These are phyloP conservation scores for Bertia moriformis DNA, from an alignment of 2,329 filamentous ascomycete species.

Conservation along the genomic window DNA sequence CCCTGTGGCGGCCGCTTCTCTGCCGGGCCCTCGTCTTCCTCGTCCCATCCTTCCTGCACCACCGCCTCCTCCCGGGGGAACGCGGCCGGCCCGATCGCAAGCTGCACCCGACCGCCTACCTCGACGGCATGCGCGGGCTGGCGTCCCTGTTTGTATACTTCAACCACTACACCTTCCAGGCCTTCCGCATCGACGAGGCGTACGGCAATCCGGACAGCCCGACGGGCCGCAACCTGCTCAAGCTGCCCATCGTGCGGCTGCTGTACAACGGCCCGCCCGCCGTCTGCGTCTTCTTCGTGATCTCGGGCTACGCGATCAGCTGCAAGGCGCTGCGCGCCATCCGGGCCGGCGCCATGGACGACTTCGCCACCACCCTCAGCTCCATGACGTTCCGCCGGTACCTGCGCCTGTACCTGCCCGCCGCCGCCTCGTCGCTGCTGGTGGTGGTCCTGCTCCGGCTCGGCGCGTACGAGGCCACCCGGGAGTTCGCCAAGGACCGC, in stretches of 20 bases:
- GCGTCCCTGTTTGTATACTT: constrained; percentile 8
- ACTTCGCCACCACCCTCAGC: constrained; percentile 25
- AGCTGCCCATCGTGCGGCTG: constrained; percentile 20
- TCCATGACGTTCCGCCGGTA: constrained; percentile 33
- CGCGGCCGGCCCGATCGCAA: too few species aligned
- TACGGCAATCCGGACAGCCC: constrained; percentile 5
- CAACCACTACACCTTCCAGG: constrained; percentile 10
- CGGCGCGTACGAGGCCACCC: too few species aligned
- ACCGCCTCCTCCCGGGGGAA: too few species aligned
- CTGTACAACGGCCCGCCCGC: constrained; percentile 18
- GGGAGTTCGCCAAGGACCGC: too few species aligned
- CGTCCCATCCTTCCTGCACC: too few species aligned
- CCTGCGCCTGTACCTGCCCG: constrained; percentile 30
- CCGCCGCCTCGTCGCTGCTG: too few species aligned
- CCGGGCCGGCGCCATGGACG: constrained; percentile 22
- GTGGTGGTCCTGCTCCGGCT: too few species aligned
- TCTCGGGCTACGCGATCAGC: constrained; percentile 41
- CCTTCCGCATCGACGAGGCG: constrained; percentile 13
- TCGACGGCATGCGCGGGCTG: constrained; percentile 10
- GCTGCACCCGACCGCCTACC: constrained; percentile 4
- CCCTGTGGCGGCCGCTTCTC: too few species aligned
- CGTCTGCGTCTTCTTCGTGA: constrained; percentile 39
- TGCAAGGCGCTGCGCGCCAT: constrained; percentile 31
- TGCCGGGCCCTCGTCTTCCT: too few species aligned
- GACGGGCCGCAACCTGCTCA: constrained; percentile 9